phyloP scores from a whole-genome alignment of 306 rosid species.

The Gillenia trifoliata region DNA sequence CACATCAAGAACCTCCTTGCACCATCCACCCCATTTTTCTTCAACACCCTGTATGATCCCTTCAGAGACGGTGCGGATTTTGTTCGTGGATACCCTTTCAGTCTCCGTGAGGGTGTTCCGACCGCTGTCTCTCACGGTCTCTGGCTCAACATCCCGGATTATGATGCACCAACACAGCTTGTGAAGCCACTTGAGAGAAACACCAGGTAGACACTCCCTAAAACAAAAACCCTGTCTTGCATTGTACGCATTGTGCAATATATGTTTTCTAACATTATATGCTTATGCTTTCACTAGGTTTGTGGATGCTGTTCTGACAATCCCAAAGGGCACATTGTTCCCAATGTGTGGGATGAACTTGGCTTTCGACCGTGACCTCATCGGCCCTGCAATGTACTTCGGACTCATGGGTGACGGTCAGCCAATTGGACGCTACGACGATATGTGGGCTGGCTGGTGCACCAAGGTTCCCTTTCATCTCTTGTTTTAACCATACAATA shows the following conservation, averaged over 20 bases:
- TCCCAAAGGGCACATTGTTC: conserved; percentile 55
- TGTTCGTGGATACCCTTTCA: conserved; percentile 92
- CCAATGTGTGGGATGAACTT: conserved; percentile 96
- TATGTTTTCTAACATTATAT: background rate
- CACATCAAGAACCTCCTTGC: conserved; percentile 54
- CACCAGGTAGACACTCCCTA: conserved; percentile 42
- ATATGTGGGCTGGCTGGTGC: conserved; percentile 99
- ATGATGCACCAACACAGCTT: conserved; percentile 92
- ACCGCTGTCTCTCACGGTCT: conserved; percentile 86
- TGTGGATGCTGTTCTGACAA: conserved; percentile 58
- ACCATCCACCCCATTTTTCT: conserved; percentile 56
- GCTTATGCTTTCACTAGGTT: conserved; percentile 24
- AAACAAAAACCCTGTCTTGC: background rate
- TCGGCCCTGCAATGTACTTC: conserved; percentile 93
- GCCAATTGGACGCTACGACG: conserved; percentile 85
- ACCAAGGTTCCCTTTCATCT: conserved; percentile 37
- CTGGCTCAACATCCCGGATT: conserved; percentile 93
- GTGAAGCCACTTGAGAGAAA: conserved; percentile 85
- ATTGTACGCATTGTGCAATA: background rate
- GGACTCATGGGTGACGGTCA: conserved; percentile 97
- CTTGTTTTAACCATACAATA: background rate
- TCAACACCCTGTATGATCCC: conserved; percentile 66
- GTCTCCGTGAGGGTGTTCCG: conserved; percentile 78
- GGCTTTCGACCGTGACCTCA: conserved; percentile 84
- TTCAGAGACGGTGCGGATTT: conserved; percentile 72